Base-by-base conservation (phyloP, 441 rosid species). In the Euphorbia corollata region DNA sequence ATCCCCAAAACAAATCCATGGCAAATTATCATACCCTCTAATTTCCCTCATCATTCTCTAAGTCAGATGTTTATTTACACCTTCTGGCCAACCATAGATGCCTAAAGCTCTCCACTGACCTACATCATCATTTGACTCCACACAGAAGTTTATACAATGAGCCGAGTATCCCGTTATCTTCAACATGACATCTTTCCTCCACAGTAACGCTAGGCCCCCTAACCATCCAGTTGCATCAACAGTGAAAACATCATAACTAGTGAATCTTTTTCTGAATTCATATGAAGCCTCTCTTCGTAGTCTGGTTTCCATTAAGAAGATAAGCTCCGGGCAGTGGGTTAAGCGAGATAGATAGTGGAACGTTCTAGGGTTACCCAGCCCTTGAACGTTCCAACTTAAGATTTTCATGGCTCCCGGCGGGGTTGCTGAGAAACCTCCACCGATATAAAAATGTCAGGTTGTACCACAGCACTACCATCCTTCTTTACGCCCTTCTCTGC, bases 1-100 rank as follows among this genome's bases (percentile, higher is more conserved):
- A 53, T 53, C 57, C 24, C 57, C 57, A 19, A 53, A 53, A 19
- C 57, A 53, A 0, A 53, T 2, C 57, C 24, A 19, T 0, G 27
- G 12, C 0, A 5, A 3, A 0, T 8, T 6, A 1, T 8, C 57
- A 0, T 3, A 7, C 2, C 27, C 20, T 0, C 12, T 6, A 0
- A 53, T 19, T 53, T 53, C 24, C 6, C 4, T 4, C 4, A 19
- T 1, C n/a, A 53, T 20, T 0, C 12, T 20, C 24, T 10, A 53
- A 5, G 57, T 53, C 8, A 10, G 2, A 6, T 10, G 11, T 8
- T 53, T 53, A 20, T 53, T 53, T 0, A 0, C 0, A 3, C 1
- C 9, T 8, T 53, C 57, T 2, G 57, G 57, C 57, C 57, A 53
- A 0, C 27, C 57, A 19, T 53, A 53, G 2, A 15, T 0, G 15